phyloP scores from a whole-genome alignment of 2,329 filamentous ascomycete species.

The Talaromyces albobiverticillius region DNA sequence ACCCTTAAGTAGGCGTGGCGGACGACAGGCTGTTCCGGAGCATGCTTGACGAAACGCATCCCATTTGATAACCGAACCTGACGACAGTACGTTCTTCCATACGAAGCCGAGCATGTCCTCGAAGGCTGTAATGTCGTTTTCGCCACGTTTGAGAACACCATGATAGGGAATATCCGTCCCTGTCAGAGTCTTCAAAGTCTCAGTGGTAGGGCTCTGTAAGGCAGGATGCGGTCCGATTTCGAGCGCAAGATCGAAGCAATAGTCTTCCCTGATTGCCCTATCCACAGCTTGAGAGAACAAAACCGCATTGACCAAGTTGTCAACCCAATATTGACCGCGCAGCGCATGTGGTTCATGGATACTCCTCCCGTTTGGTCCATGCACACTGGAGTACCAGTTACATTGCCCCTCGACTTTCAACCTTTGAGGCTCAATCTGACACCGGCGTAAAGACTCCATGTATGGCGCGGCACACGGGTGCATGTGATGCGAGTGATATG shows the following conservation, averaged over 20 bases:
- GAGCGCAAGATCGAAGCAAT: conserved; percentile 15
- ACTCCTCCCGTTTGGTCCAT: neutral
- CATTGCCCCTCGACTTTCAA: conserved; percentile 6
- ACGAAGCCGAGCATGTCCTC: conserved; percentile 12
- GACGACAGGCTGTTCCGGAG: neutral
- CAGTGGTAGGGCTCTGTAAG: conserved; percentile 23
- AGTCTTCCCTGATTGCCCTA: conserved; percentile 4
- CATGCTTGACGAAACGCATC: neutral
- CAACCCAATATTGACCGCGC: conserved; percentile 29
- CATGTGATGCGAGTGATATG: conserved; percentile 42
- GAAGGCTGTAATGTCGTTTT: conserved; percentile 12
- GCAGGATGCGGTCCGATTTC: conserved; percentile 34
- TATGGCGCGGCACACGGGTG: conserved; percentile 26
- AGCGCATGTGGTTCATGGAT: conserved; percentile 12
- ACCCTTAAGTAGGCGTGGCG: neutral
- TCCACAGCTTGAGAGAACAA: conserved; percentile 29
- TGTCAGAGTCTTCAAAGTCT: conserved; percentile 15
- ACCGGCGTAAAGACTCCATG: conserved; percentile 16
- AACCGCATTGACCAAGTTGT: conserved; percentile 33
- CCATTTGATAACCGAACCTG: neutral
- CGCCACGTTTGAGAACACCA: conserved; percentile 12
- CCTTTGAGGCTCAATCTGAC: conserved; percentile 12
- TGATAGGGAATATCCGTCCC: conserved; percentile 14
- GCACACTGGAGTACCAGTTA: conserved; percentile 7
- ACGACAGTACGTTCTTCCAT: conserved; percentile 12